Evolutionary conservation across 345 rosid species (phyloP).

Genomic region (Draba incana): DNA sequence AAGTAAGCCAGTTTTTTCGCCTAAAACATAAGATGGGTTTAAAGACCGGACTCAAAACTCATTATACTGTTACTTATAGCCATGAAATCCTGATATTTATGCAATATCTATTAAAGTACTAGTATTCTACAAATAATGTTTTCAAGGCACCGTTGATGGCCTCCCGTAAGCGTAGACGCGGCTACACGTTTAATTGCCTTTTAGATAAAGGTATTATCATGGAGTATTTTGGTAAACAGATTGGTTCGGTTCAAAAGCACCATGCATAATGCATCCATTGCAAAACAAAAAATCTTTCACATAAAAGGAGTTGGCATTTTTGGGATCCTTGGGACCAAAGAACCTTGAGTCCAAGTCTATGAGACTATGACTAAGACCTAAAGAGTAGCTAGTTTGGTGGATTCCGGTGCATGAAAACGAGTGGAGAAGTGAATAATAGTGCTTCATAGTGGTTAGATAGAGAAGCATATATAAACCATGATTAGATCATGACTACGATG

Average conservation of each 20-base stretch:
- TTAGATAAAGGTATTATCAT: slow-evolving; percentile 7
- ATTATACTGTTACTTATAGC: no score
- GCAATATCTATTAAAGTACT: neutral
- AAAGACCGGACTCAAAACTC: no score
- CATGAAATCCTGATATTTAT: no score
- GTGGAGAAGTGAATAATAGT: slow-evolving; percentile 21
- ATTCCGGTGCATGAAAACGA: slow-evolving; percentile 21
- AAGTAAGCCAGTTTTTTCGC: no score
- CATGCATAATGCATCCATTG: neutral
- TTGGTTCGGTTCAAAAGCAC: neutral
- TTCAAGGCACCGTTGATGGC: neutral
- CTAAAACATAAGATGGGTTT: no score
- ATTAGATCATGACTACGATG: slow-evolving; percentile 27
- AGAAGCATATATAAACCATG: slow-evolving; percentile 19
- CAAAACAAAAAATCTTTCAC: slow-evolving; percentile 2
- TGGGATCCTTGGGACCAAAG: neutral
- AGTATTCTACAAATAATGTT: neutral
- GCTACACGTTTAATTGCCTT: slow-evolving; percentile 17
- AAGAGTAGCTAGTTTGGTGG: slow-evolving; percentile 10
- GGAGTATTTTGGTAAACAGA: neutral
- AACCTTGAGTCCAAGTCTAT: slow-evolving; percentile 21
- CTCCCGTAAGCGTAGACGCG: slow-evolving; percentile 21
- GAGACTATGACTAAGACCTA: slow-evolving; percentile 36
- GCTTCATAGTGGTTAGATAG: slow-evolving; percentile 39
- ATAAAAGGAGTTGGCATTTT: neutral